Evolutionary conservation across 2,329 filamentous ascomycete genomes (phyloP).

Genomic region (Trichoderma atroviride): DNA sequence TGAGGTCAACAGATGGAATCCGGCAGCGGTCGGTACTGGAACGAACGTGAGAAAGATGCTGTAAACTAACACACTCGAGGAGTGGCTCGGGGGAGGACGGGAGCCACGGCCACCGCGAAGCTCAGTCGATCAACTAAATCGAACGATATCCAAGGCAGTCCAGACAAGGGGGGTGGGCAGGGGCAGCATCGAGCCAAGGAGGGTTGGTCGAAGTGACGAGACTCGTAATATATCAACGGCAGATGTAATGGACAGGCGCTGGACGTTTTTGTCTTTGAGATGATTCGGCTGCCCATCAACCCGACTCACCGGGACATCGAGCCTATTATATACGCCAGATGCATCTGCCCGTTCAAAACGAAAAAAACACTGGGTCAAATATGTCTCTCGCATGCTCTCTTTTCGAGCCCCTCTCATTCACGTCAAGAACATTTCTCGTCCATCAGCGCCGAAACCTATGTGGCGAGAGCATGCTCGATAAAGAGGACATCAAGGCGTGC

Average conservation of each 20-base stretch:
- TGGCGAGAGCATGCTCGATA: constrained; percentile 12
- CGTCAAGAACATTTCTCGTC: not conserved
- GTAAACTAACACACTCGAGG: not conserved
- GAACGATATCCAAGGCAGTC: constrained; percentile 6
- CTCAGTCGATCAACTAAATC: constrained; percentile 19
- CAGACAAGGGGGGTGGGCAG: constrained; percentile 5
- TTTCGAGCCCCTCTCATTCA: not conserved
- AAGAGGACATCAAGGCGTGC: not conserved
- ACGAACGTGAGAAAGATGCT: constrained; percentile 4
- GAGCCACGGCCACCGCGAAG: not conserved
- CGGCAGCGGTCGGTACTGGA: constrained; percentile 7
- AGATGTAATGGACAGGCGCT: constrained; percentile 3
- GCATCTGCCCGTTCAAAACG: not conserved
- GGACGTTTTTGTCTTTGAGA: not conserved
- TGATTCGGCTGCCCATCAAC: constrained; percentile 4
- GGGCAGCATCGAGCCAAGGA: not conserved
- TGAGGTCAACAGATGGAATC: not conserved
- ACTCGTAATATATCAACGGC: constrained; percentile 20
- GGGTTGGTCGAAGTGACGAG: constrained; percentile 2
- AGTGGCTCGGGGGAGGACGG: not conserved
- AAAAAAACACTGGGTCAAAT: not conserved
- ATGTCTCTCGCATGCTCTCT: constrained; percentile 5
- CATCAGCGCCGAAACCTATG: not conserved
- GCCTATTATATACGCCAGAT: constrained; percentile 9
- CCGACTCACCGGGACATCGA: constrained; percentile 18